Percentiles rank a stretch among this genome's conserved stretches.
Conservation (phyloP, 2,329 filamentous ascomycete genomes). For the Fonsecaea pugnacius region DNA sequence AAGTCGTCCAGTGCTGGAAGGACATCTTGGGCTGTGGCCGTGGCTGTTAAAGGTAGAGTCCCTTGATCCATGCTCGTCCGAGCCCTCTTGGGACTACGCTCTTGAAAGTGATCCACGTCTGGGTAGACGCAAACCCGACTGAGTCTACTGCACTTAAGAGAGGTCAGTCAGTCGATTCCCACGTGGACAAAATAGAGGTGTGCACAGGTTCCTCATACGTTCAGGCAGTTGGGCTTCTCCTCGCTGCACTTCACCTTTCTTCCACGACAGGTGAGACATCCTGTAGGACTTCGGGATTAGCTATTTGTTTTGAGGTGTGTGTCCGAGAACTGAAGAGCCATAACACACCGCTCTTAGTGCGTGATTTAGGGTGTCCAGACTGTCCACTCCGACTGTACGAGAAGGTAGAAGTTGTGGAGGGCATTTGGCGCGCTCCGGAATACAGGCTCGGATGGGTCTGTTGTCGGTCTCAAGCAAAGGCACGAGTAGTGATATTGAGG, state of each 20-base stretch:
- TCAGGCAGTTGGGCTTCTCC: conserved; percentile 19
- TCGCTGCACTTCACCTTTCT: conserved; percentile 28
- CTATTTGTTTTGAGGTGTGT: not conserved
- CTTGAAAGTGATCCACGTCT: not conserved
- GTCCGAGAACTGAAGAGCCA: not conserved
- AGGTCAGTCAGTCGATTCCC: not conserved
- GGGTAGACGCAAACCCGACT: conserved; percentile 8
- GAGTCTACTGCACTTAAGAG: conserved; percentile 10
- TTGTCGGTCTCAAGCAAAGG: not conserved
- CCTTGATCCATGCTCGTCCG: not conserved
- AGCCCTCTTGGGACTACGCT: not conserved
- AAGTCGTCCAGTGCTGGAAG: not conserved
- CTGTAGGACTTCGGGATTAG: not conserved
- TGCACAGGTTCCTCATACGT: conserved; percentile 3
- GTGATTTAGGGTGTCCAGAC: not conserved
- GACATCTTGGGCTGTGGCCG: not conserved
- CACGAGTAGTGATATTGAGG: not conserved
- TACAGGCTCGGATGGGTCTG: not conserved
- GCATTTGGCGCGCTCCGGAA: not conserved
- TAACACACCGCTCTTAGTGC: not conserved
- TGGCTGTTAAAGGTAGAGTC: not conserved
- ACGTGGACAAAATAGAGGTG: too few relatives aligned
- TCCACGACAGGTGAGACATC: conserved; percentile 24
- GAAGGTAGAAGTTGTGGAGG: not conserved
- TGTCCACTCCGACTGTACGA: not conserved